Evolutionary conservation across 2,329 filamentous ascomycete species (phyloP).

Genomic region (Nectriaceae sp.): DNA sequence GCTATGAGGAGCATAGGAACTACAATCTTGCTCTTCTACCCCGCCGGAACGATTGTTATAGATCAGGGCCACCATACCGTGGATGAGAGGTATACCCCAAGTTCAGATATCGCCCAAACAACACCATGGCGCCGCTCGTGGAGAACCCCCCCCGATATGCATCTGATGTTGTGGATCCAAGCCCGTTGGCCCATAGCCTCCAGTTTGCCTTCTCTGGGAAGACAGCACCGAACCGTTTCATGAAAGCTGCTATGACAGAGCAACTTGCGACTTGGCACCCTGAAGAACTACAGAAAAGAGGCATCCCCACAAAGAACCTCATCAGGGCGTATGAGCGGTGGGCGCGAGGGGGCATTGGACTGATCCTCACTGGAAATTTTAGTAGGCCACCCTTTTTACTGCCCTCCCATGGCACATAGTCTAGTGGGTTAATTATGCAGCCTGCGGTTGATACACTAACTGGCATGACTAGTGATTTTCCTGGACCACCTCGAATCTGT

Average conservation of each 20-base stretch:
- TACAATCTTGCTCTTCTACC: too few species aligned
- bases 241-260: slow-evolving; percentile 71
- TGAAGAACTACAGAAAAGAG: slow-evolving; percentile 50
- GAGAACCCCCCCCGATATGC: too few species aligned
- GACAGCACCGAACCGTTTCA: slow-evolving; percentile 63
- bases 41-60: too few species aligned
- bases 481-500: slow-evolving; percentile 57
- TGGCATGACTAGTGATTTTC: slow-evolving; percentile 66
- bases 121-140: too few species aligned
- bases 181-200: slow-evolving; percentile 45
- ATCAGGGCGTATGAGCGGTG: slow-evolving; percentile 60
- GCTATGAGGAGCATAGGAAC: too few species aligned
- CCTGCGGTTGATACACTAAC: too few species aligned
- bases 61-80: too few species aligned
- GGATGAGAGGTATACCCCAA: too few species aligned
- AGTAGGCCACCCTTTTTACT: too few species aligned
- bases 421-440: too few species aligned
- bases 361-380: slow-evolving; percentile 64
- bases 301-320: slow-evolving; percentile 39
- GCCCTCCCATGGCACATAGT: too few species aligned
- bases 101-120: too few species aligned
- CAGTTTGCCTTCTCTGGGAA: slow-evolving; percentile 52
- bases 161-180: slow-evolving; percentile 1
- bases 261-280: slow-evolving; percentile 61
- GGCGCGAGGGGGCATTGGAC: slow-evolving; percentile 58